These are phyloP conservation scores for Hyaloscypha finlandica DNA, from an alignment of 495 filamentous ascomycete genomes.

Conservation along the genomic window DNA sequence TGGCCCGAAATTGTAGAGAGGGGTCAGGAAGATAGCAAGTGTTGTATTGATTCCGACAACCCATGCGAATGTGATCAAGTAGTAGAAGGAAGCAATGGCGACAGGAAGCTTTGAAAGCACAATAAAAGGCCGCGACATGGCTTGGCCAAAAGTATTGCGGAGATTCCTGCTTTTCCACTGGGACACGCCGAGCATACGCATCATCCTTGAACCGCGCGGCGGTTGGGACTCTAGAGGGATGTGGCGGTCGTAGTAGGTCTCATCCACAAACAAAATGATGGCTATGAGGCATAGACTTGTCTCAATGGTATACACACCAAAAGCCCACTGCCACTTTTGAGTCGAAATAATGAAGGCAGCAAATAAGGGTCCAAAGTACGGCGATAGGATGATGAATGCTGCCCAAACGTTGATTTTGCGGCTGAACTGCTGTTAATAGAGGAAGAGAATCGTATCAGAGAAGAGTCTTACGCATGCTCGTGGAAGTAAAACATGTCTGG, in stretches of 20 bases:
- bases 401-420: constrained; percentile 10
- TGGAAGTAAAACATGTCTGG: constrained; percentile 7
- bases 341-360: constrained; percentile 14
- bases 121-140: constrained; percentile 20
- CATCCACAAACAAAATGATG: constrained; percentile 27
- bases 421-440: constrained; percentile 24
- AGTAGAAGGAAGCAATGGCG: constrained; percentile 38
- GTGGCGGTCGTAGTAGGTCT: constrained; percentile 29
- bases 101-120: constrained; percentile 38
- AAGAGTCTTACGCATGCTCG: constrained; percentile 21
- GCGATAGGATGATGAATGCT: constrained; percentile 3
- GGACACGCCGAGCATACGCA: constrained; percentile 25
- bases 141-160: constrained; percentile 16
- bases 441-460: constrained; percentile 29
- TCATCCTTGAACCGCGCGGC: constrained; percentile 9
- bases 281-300: constrained; percentile 4
- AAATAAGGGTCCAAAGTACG: constrained; percentile 1
- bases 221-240: constrained; percentile 22
- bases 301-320: constrained; percentile 15
- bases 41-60: constrained; percentile 44
- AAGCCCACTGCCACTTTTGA: constrained; percentile 21
- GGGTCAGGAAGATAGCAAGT: constrained; percentile 38
- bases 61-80: constrained; percentile 41
- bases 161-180: constrained; percentile 20
- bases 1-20: constrained; percentile 34